Evolutionary conservation across 352 stramenopile genomes (phyloP).

Genomic region (Phytopythium boreale): DNA sequence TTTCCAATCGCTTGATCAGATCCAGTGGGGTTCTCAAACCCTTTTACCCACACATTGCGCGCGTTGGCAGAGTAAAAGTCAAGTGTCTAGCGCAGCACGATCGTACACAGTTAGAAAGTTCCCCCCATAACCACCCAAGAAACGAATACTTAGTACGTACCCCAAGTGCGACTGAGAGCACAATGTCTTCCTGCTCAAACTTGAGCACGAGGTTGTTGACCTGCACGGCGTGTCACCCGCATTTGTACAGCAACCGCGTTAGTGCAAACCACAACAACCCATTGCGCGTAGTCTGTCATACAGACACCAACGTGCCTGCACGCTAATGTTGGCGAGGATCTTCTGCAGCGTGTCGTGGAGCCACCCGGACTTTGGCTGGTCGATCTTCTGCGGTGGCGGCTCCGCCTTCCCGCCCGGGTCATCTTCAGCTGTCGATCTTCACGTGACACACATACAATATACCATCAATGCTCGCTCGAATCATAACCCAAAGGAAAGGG

Average conservation of each 20-base stretch:
- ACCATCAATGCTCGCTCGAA: background rate
- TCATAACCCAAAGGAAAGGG: too few relatives aligned
- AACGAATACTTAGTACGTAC: constrained; percentile 37
- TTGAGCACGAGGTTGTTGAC: constrained; percentile 89
- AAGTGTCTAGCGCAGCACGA: constrained; percentile 37
- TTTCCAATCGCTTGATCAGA: constrained; percentile 52
- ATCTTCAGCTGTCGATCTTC: constrained; percentile 1
- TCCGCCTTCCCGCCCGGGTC: background rate
- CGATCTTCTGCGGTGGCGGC: constrained; percentile 40
- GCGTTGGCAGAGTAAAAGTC: constrained; percentile 76
- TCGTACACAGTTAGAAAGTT: background rate
- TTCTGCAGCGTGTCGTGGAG: constrained; percentile 75
- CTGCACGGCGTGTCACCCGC: constrained; percentile 14
- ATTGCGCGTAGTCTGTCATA: background rate
- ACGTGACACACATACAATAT: background rate
- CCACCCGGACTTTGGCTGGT: constrained; percentile 80
- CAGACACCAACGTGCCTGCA: constrained; percentile 34
- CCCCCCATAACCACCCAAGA: background rate
- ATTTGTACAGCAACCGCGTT: too few relatives aligned
- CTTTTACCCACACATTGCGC: constrained; percentile 47
- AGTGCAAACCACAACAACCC: background rate
- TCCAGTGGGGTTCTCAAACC: constrained; percentile 64
- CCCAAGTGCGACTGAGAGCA: constrained; percentile 79
- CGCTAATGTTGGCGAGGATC: constrained; percentile 79
- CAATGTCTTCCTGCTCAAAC: constrained; percentile 85